Base-by-base conservation (phyloP, 495 filamentous ascomycete genomes). In the Penicillium bialowiezense region DNA sequence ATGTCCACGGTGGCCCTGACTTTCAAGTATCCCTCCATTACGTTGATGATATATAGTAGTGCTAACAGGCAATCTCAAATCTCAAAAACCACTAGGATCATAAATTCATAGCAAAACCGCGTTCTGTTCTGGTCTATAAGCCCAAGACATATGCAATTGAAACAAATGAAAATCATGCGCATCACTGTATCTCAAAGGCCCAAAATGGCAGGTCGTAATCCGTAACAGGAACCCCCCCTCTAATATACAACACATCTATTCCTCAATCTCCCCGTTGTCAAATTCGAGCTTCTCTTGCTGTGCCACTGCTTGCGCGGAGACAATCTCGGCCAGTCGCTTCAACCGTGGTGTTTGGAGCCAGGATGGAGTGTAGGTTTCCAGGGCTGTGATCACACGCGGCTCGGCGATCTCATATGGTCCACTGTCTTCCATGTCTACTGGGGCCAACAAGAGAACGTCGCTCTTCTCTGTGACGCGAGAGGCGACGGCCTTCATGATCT, bases 361-460 rank as follows among this genome's bases (percentile, higher is more conserved):
- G 15, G 90, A 93, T 28, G 93, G 95, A 15, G 93, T 96, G 65
- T 97, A 97, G 7, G 95, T 99, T 74, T 99, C 95, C 59, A 99
- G 65, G 24, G 95, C 95, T 1, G 90, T 96, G 63, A 99, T 99
- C 23, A 87, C 86, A 50, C 95, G 82, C 18, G 95, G 95, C 64
- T 97, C 95, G 17, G 95, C 92, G 62, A 99, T 97, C 69, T 97
- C 95, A 63, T 97, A 99, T 31, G 93, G 95, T n/a, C 95, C 95
- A 56, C 90, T 96, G 68, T 99, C 95, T 49, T 99, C 95, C 93
- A 97, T 96, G 65, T 99, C 95, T 41, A 99, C 90, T 28, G 95
- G 90, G 28, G 87, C 83, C 42, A 99, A 76, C 28, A 97, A 81
- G 33, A 99, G 82, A 14, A 97, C 91, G 58, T 97, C 92, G 60